A percentile compares a stretch with the other conserved stretches of the same genome.
Conservation (phyloP, 2,329 filamentous ascomycete species). For the Colletotrichum tofieldiae region DNA sequence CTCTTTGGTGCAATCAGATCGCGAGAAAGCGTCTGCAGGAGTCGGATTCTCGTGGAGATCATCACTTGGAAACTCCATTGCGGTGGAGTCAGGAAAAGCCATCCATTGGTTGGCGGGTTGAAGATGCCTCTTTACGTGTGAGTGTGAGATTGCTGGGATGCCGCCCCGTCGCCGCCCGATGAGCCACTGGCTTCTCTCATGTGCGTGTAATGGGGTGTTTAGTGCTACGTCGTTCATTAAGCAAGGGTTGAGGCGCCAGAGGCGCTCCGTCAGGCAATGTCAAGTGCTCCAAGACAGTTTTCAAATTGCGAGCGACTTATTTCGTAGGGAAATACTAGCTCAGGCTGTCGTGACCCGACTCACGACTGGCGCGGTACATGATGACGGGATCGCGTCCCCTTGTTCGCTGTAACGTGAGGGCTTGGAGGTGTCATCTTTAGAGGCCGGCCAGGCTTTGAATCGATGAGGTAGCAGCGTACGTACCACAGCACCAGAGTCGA, state of each 20-base stretch:
- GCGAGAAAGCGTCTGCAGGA: slow-evolving; percentile 12
- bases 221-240: background rate
- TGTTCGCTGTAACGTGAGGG: background rate
- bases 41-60: slow-evolving; percentile 21
- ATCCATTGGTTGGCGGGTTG: slow-evolving; percentile 5
- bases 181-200: slow-evolving; percentile 6
- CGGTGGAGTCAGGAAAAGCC: slow-evolving; percentile 16
- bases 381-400: slow-evolving; percentile 26
- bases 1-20: slow-evolving; percentile 25
- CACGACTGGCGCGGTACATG: slow-evolving; percentile 1
- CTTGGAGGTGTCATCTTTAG: background rate
- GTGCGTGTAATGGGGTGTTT: background rate
- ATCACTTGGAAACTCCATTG: slow-evolving; percentile 7
- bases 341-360: background rate
- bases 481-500: background rate
- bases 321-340: background rate
- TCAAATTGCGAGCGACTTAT: background rate
- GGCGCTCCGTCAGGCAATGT: background rate
- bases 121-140: background rate
- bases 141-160: slow-evolving; percentile 26
- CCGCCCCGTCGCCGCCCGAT: slow-evolving; percentile 9
- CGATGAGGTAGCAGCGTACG: background rate
- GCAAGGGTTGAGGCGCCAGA: slow-evolving; percentile 25
- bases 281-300: background rate
- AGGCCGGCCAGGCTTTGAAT: background rate